Evolutionary conservation across 1,284 basidiomycete genomes (phyloP), one percentile per base, ranked within the genome.

Genomic region (Microbotryum silenes-acaulis): DNA sequence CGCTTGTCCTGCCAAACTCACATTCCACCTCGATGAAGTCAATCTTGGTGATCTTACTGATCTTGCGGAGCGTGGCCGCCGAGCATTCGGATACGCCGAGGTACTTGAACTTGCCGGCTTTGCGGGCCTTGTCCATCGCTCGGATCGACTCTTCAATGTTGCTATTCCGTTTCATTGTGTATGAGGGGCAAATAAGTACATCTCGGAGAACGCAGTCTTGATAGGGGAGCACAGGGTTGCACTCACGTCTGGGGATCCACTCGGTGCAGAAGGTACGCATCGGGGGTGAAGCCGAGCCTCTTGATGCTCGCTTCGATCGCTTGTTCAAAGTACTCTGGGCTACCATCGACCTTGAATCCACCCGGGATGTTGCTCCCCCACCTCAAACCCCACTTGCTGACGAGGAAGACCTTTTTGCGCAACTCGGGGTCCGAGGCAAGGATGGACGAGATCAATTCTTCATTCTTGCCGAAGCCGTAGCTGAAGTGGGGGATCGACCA

Each of bases 31-130:
- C 62, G 56, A 68, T 59, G 23, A 67, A 68, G 45, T 59, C 59
- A 42, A 71, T 64, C 45, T 66, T 63, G 42, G 61, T 60, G 18
- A 70, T 67, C 25, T 65, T 63, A 45, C 83, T 79, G 5, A 86
- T 86, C 50, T 84, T 81, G 6, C 84, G 79, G 16, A 88, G 78
- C 0, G 83, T 84, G 1, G 74, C 75, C 1, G 80, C 79, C 1
- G 80, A 81, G 60, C 65, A 67, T 60, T 87, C 85, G 53, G 82
- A 85, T 23, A 86, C 75, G 0, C 85, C 84, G 23, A 86, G 74
- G 70, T 83, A 79, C 60, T 80, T 81, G 54, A 83, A 78, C 70
- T 83, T 84, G n/a, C 83, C 83, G 50, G 77, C 80, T 62, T 81
- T 81, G 7, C 79, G 67, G 31, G 75, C 72, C 47, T 75, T 73